These are phyloP conservation scores for Pestalotiopsis sp. DNA, from an alignment of 2,329 filamentous ascomycete species.

Conservation along the genomic window DNA sequence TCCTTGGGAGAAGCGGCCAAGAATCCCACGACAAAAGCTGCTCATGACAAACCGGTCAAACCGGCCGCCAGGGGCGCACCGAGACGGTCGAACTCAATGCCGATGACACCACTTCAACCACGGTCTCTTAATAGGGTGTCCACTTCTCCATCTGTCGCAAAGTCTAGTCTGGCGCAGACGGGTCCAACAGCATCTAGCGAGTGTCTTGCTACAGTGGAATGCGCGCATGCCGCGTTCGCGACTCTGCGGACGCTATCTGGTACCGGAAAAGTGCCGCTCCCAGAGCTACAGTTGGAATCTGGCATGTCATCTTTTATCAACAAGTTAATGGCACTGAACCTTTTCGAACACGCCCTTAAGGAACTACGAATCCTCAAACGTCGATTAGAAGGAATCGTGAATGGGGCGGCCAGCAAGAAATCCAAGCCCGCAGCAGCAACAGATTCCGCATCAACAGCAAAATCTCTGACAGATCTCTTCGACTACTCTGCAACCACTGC, in stretches of 20 bases:
- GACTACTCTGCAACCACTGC: constrained; percentile 55
- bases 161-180: constrained; percentile 30
- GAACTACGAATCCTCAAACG: constrained; percentile 69
- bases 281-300: constrained; percentile 69
- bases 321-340: constrained; percentile 64
- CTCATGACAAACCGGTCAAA: constrained; percentile 39
- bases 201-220: constrained; percentile 66
- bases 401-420: constrained; percentile 23
- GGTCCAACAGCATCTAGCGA: constrained; percentile 37
- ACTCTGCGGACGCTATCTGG: constrained; percentile 63
- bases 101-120: constrained; percentile 63
- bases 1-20: constrained; percentile 69
- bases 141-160: constrained; percentile 50
- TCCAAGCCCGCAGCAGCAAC: constrained; percentile 35
- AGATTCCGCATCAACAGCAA: constrained; percentile 41
- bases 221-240: constrained; percentile 67
- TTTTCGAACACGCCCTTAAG: constrained; percentile 70
- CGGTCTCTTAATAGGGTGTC: constrained; percentile 62
- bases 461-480: constrained; percentile 59
- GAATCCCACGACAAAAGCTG: constrained; percentile 37
- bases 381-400: constrained; percentile 53
- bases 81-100: constrained; percentile 58
- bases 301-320: constrained; percentile 72
- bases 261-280: constrained; percentile 54
- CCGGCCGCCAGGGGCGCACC: constrained; percentile 43